Conservation (phyloP, 768 basidiomycete genomes). For the Termitomyces sp. region DNA sequence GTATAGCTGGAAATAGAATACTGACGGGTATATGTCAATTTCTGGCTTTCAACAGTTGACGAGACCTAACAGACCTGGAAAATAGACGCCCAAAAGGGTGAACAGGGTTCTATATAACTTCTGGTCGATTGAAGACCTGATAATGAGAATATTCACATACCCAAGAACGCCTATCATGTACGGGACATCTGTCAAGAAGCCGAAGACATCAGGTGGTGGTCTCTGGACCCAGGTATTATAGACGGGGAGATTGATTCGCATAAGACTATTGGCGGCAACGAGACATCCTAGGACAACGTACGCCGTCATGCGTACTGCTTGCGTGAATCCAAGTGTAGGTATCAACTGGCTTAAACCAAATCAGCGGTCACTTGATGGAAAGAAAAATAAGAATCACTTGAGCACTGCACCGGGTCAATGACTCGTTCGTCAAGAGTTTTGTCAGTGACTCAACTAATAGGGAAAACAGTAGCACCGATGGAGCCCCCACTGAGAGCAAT, state of each 20-base stretch:
- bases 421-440: background rate
- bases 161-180: background rate
- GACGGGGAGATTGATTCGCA: slow-evolving; percentile 17
- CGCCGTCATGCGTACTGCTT: slow-evolving; percentile 25
- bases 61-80: background rate
- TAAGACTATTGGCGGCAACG: slow-evolving; percentile 22
- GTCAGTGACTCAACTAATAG: slow-evolving; percentile 20
- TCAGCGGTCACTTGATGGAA: background rate
- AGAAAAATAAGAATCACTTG: slow-evolving; percentile 2
- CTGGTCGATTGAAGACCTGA: background rate
- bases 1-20: slow-evolving; percentile 7
- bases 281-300: slow-evolving; percentile 22
- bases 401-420: slow-evolving; percentile 14
- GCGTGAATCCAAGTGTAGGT: slow-evolving; percentile 20
- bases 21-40: background rate
- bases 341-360: slow-evolving; percentile 13
- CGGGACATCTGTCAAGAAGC: slow-evolving; percentile 1
- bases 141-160: background rate
- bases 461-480: slow-evolving; percentile 30
- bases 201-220: slow-evolving; percentile 12
- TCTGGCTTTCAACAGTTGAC: background rate
- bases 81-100: background rate
- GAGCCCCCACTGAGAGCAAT: slow-evolving; percentile 34
- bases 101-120: background rate
- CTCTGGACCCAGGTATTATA: background rate